Evolutionary conservation across 164 flowering plant species (phyloP), one percentile per base, ranked within the genome.

Genomic region (Stephania yunnanensis): DNA sequence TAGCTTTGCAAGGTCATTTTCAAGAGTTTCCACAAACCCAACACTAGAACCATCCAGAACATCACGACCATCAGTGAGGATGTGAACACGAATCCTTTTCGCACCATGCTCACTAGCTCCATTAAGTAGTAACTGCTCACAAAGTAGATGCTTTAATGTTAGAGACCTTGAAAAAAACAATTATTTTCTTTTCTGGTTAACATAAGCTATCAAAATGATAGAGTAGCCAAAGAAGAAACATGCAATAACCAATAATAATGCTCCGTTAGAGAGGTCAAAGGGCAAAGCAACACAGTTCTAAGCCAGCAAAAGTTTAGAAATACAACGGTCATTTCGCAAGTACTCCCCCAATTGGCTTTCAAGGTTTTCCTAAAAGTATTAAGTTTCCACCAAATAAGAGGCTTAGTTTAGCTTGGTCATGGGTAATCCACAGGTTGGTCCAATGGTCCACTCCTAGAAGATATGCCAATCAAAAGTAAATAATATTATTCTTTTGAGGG

Each of bases 41-140:
- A 93, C 85, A 82, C 99, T 95, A 52, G 97, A 81, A 68, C 99
- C 99, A 87, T 95, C 99, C 82, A 92, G 78, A 76, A 93, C 98
- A 86, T 95, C 99, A 80, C 97, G 98, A 1, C 99, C 98, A 83
- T 95, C 99, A 12, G 99, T 95, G 50, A 95, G 93, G 73, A 90
- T 76, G 80, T 95, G 99, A 70, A 93, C 84, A 53, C 99, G 96
- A 71, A 95, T 95, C 84, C 90, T 93, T 79, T 93, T 93, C n/a
- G 93, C 97, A 76, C 99, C 99, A 71, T 76, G 76, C 70, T 95
- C 95, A 67, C 83, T 78, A 48, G 93, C 89, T 77, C 99, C 99
- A 83, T 92, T 93, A 22, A 95, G 83, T 78, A 95, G 76, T 81
- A 93, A 80, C 99, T 95, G 86, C 82, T 87, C 31, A 71, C 17